Evolutionary conservation across 2,329 filamentous ascomycete genomes (phyloP), one percentile per base, ranked within the genome.

Genomic region (Arthrobotrys pseudoclavata): DNA sequence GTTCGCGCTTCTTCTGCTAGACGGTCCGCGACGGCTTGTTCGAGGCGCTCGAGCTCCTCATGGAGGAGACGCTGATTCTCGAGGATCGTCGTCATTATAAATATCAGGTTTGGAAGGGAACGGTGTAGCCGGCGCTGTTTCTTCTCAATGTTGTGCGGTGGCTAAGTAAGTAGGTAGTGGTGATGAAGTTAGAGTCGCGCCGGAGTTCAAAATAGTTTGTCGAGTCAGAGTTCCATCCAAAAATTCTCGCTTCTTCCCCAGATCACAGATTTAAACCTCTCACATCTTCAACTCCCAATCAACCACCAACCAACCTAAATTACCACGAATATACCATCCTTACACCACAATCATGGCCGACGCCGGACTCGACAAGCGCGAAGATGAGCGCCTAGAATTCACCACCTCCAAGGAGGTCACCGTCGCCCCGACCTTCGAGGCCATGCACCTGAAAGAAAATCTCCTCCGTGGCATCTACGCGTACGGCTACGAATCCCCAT

Each of bases 401-500:
- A 92, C 91, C 80, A 99, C 96, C 84, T 97, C 95, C 80, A 97
- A 97, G 86, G 96, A 98, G 88, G 95, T 98, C 78, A 96, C 92
- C 1, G 96, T 96, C 74, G 93, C 95, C 82, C 94, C 94, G 53
- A 97, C 94, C 67, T 96, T 97, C 84, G 92, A 96, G 86, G 92
- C 93, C 79, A 97, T 98, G 95, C 94, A 96, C 81, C 85, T 99
- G 84, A 99, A 99, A 86, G 89, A 98, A 85, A 97, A 96, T 83
- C 90, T 99, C 40, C 90, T 99, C 80, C 94, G 96, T 80, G 96
- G 96, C 80, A 95, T 99, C 83, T 99, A 99, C 84, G 96, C 96
- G 40, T 99, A 99, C 82, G 96, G 96, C 80, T 99, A 98, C 85
- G 96, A 99, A 84, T 97, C 96, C 1, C 96, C 96, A 12, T 99